Base-by-base conservation (phyloP, 2,329 filamentous ascomycete genomes). In the Tolypocladium guangdongense region DNA sequence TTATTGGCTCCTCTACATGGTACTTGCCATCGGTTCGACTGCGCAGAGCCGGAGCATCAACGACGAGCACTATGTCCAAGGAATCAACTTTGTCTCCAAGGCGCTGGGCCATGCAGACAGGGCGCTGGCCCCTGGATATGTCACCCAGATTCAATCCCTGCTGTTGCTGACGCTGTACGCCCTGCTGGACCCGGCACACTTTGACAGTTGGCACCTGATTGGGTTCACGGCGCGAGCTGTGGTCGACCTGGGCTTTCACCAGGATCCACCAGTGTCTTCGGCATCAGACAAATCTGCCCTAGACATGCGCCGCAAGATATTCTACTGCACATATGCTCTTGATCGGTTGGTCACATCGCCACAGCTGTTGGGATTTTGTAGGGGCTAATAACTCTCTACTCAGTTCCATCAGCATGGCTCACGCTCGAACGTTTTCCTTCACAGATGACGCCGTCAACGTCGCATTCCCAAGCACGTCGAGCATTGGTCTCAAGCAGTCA, bases 191-290 rank as follows among this genome's bases (percentile, higher is more conserved):
- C 91, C 92, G 2, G 82, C 85, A 43, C 90, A 95, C 64, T 96
- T 96, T 63, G 90, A 96, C 63, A 90, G 87, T 62, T 97, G 93
- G 91, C 91, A 93, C 58, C 71, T 96, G 57, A 88, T 96, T 53
- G 93, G 92, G 7, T 91, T 93, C 66, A 91, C 92, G 7, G 88
- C 88, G 41, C 83, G 92, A 54, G 88, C 90, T 7, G 84, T 92
- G 64, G 81, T 96, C 24, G 93, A 99, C 70, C 73, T 96, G 33
- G 93, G 93, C 8, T 84, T 95, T 54, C 93, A 97, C 68, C 92
- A 96, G 70, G 92, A 97, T 60, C 90, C 90, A 3, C 86, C 88
- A 0, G 77, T 80, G 54, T 84, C 86, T 57, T 78, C 86, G 18
- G 72, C 82, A 32, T 78, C 84, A 12, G 83, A 89, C 54, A 85